phyloP scores from a whole-genome alignment of 2,329 filamentous ascomycete genomes.

The Diaporthe ilicicola region DNA sequence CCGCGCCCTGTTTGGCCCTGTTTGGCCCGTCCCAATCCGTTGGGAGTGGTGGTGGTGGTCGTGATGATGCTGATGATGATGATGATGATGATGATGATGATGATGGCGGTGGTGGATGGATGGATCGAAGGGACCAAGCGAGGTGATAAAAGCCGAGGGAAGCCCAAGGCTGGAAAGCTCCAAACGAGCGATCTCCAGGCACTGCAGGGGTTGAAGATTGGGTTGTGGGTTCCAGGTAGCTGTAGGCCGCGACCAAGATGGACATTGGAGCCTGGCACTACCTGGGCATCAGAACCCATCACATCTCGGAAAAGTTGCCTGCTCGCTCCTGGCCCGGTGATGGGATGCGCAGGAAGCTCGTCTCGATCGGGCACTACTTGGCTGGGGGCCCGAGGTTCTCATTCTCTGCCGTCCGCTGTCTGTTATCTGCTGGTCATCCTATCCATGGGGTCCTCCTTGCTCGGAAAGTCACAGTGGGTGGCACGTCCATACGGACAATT shows the following conservation, averaged over 20 bases:
- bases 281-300: constrained; percentile 14
- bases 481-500: background rate
- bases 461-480: background rate
- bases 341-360: constrained; percentile 13
- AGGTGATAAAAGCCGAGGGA: constrained; percentile 19
- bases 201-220: constrained; percentile 12
- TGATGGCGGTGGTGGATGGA: background rate
- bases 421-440: background rate
- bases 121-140: background rate
- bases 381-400: constrained; percentile 7
- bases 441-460: background rate
- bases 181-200: background rate
- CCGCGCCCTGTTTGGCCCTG: constrained; percentile 11
- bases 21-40: constrained; percentile 15
- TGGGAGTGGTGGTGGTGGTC: background rate
- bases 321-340: constrained; percentile 2
- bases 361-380: constrained; percentile 5
- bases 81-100: too few species aligned
- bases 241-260: constrained; percentile 12
- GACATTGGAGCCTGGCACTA: background rate
- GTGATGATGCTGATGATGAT: too few species aligned
- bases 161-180: background rate
- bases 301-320: constrained; percentile 20
- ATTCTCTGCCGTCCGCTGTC: background rate
- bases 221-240: background rate